Conservation (phyloP, 2,329 filamentous ascomycete genomes). For the Botrytis porri region DNA sequence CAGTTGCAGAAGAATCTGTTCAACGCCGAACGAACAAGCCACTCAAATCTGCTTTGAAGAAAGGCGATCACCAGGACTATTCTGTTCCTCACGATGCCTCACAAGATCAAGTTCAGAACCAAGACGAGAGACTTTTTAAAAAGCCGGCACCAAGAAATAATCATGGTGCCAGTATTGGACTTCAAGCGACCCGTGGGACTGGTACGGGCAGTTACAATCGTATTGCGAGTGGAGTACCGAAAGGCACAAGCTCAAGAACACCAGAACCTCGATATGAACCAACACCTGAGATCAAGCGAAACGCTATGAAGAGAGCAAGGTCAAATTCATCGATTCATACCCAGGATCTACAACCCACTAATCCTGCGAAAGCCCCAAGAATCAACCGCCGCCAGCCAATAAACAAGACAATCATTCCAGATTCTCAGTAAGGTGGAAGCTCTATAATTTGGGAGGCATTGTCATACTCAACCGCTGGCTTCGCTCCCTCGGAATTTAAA, state of each 20-base stretch:
- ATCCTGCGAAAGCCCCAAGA: slow-evolving; percentile 18
- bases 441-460: neutral
- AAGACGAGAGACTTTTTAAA: neutral
- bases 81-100: neutral
- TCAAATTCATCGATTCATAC: neutral
- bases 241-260: neutral
- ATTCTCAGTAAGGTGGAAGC: slow-evolving; percentile 14
- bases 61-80: neutral
- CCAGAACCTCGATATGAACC: neutral
- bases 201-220: slow-evolving; percentile 16
- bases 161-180: neutral
- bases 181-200: neutral
- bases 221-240: slow-evolving; percentile 3
- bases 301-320: slow-evolving; percentile 21
- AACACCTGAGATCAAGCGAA: slow-evolving; percentile 10
- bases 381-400: neutral
- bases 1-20: slow-evolving; percentile 14
- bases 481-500: neutral
- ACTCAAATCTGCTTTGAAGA: slow-evolving; percentile 23
- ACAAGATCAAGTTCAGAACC: neutral
- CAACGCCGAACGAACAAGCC: slow-evolving; percentile 10
- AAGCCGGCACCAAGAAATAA: neutral
- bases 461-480: neutral
- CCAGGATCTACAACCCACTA: neutral
- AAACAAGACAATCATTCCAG: slow-evolving; percentile 16